These are phyloP conservation scores for Rubus parviflorus DNA, from an alignment of 306 rosid species.

Conservation along the genomic window DNA sequence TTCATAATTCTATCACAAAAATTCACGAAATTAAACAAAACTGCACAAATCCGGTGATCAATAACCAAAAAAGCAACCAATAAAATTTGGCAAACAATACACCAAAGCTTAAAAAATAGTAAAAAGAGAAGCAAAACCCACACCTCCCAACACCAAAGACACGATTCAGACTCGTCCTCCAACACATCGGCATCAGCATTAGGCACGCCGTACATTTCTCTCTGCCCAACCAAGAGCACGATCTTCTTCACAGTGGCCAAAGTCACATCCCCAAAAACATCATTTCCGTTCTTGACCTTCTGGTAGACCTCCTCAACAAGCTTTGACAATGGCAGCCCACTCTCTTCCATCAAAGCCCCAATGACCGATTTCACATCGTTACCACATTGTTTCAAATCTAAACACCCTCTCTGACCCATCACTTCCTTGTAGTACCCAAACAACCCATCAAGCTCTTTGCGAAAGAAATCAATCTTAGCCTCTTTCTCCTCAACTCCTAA, in stretches of 20 bases:
- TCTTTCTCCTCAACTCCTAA: conserved; percentile 47
- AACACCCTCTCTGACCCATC: conserved; percentile 35
- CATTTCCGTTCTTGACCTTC: conserved; percentile 33
- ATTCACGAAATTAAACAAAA: no score
- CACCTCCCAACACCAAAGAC: conserved; percentile 99
- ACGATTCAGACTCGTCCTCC: conserved; percentile 68
- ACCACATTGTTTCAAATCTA: conserved; percentile 39
- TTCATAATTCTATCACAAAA: no score
- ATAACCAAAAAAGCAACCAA: not conserved
- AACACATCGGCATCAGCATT: conserved; percentile 84
- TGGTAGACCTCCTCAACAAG: conserved; percentile 61
- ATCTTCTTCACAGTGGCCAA: conserved; percentile 63
- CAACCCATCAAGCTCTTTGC: conserved; percentile 57
- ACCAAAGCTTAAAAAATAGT: not conserved
- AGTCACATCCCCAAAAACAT: conserved; percentile 42
- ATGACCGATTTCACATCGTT: conserved; percentile 42
- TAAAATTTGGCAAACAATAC: not conserved
- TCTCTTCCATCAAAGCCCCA: conserved; percentile 77
- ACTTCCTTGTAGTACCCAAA: conserved; percentile 54
- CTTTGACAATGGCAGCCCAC: conserved; percentile 64
- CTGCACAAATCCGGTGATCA: no score
- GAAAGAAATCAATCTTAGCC: conserved; percentile 39
- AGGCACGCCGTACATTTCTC: conserved; percentile 71
- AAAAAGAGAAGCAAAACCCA: not conserved
- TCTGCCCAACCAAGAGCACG: conserved; percentile 69